Evolutionary conservation across 1,284 basidiomycete genomes (phyloP), one percentile per base, ranked within the genome.

Genomic region (Marasmius sp.): DNA sequence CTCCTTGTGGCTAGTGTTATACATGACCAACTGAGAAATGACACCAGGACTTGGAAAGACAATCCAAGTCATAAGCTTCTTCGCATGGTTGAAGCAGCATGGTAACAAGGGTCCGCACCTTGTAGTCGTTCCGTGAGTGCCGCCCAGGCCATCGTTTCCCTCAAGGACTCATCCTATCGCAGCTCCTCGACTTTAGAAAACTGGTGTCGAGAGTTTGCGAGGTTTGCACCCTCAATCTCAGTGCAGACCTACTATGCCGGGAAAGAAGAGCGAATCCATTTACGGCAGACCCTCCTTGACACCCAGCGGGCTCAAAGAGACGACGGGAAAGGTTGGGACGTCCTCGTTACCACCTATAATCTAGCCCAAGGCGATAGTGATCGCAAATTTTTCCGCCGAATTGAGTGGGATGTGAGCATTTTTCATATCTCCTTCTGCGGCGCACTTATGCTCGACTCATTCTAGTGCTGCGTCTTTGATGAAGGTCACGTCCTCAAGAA

Each of bases 401-500:
- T 97, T 67, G 85, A 92, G n/a, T 98, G 97, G 88, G 89, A 97
- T 77, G 93, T 91, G 67, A 78, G 90, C 55, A 20, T 37, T 16
- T 55, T 41, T 18, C 61, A 20, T 16, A 43, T 4, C 38, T 39
- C 51, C 48, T 57, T 59, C 52, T 3, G 34, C 37, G 27, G 27
- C 33, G 51, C 43, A 48, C 62, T 27, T 50, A 57, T 12, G 68
- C 39, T 22, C 20, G 38, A n/a, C 39, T 48, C 38, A 55, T 57
- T 49, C 34, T 66, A 95, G 91, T 91, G 87, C 20, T 95, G 92
- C 67, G 88, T 98, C 47, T 98, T 93, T 69, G 96, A 98, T 71
- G 97, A 98, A 74, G 97, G 94, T 0, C 95, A 98, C 73, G 88
- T 95, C 66, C 81, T 99, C 66, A 99, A 99, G 81, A 99, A 98